A percentile compares a stretch with the other conserved stretches of the same genome.
These are phyloP conservation scores for Gnaphalium uliginosum DNA, from an alignment of 129 eudicot genomes.

Conservation along the genomic window DNA sequence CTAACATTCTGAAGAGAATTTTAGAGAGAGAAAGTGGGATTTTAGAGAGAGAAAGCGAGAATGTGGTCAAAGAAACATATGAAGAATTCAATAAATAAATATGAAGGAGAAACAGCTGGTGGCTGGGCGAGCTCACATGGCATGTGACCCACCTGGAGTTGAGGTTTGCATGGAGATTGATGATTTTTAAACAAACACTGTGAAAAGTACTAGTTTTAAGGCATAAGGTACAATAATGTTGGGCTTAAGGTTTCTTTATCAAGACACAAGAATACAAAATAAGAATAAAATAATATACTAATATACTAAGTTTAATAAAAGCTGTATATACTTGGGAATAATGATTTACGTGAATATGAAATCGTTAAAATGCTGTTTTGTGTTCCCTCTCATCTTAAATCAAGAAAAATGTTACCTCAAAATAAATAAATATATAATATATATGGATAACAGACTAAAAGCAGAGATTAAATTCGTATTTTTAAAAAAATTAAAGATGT, in stretches of 20 bases:
- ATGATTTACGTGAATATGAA: not conserved
- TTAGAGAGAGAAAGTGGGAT: constrained; percentile 31
- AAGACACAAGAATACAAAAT: constrained; percentile 9
- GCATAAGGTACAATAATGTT: constrained; percentile 3
- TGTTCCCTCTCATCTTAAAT: not conserved
- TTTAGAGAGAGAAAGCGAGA: constrained; percentile 12
- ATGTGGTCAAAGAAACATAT: constrained; percentile 23
- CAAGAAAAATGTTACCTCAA: not conserved
- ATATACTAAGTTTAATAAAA: too few relatives aligned
- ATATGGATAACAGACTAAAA: too few relatives aligned
- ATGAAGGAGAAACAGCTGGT: constrained; percentile 62
- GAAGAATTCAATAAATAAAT: too few relatives aligned
- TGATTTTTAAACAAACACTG: not conserved
- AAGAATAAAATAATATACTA: not conserved
- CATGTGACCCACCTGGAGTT: constrained; percentile 63
- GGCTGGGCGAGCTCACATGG: constrained; percentile 59
- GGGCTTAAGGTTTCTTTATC: not conserved
- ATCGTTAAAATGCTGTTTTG: not conserved
- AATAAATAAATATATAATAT: too few relatives aligned
- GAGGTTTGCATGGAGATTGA: not conserved
- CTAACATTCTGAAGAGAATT: not conserved
- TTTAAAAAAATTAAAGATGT: too few relatives aligned
- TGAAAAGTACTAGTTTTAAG: not conserved
- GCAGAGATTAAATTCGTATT: too few relatives aligned
- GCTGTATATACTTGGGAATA: not conserved